Conservation (phyloP, 1,284 basidiomycete genomes). For the Fomitiporia mediterranea region DNA sequence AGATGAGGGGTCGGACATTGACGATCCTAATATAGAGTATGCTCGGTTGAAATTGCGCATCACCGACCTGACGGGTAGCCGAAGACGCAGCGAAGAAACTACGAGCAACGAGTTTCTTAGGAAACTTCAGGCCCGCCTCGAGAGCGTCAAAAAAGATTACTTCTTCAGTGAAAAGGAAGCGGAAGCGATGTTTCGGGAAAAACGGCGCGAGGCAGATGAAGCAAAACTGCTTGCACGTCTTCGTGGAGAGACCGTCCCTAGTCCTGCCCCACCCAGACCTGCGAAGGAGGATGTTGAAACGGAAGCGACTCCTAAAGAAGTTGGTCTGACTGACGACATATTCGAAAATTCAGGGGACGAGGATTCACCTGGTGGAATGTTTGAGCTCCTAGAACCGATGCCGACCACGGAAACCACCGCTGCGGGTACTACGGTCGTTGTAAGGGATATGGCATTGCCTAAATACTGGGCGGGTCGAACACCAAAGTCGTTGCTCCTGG, state of each 20-base stretch:
- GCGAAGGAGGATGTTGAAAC: background rate
- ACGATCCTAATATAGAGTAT: slow-evolving; percentile 62
- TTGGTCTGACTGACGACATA: slow-evolving; percentile 32
- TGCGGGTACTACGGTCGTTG: slow-evolving; percentile 51
- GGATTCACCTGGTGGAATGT: slow-evolving; percentile 60
- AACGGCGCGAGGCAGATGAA: slow-evolving; percentile 42
- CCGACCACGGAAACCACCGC: slow-evolving; percentile 47
- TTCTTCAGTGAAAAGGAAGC: slow-evolving; percentile 74
- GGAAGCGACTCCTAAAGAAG: background rate
- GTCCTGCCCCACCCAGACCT: background rate
- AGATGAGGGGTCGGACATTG: slow-evolving; percentile 31
- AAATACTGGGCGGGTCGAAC: slow-evolving; percentile 77
- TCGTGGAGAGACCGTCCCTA: slow-evolving; percentile 2
- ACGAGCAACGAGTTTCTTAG: slow-evolving; percentile 39
- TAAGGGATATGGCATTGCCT: slow-evolving; percentile 76
- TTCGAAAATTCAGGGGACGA: slow-evolving; percentile 44
- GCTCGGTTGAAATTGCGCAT: slow-evolving; percentile 55
- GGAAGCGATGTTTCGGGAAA: slow-evolving; percentile 51
- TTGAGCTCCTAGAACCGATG: slow-evolving; percentile 75
- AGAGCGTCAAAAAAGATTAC: slow-evolving; percentile 59
- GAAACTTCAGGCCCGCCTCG: slow-evolving; percentile 50
- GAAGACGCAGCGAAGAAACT: slow-evolving; percentile 31
- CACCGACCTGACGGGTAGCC: slow-evolving; percentile 37
- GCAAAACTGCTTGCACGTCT: slow-evolving; percentile 9
- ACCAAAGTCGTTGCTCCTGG: slow-evolving; percentile 65